Evolutionary conservation across 441 rosid genomes (phyloP).

Genomic region (Jatropha podagrica): DNA sequence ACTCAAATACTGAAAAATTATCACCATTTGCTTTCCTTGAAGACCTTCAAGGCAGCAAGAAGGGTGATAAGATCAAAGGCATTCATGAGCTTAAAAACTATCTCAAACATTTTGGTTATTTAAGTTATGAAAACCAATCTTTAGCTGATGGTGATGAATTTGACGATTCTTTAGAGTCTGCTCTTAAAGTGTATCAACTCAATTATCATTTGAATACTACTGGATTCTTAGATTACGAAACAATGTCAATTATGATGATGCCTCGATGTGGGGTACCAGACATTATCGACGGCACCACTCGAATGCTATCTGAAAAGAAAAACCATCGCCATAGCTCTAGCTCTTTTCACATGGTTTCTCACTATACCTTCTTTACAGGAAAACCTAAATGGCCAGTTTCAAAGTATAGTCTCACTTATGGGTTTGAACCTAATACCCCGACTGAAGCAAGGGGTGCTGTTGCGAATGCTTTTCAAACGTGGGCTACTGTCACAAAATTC

Average conservation of each 20-base stretch:
- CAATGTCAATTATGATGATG: slow-evolving; percentile 10
- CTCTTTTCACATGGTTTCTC: too few relatives aligned
- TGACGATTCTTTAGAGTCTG: slow-evolving; percentile 26
- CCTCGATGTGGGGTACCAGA: slow-evolving; percentile 33
- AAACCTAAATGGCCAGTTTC: too few relatives aligned
- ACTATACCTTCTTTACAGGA: too few relatives aligned
- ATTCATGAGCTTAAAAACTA: slow-evolving; percentile 24
- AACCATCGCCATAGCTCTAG: too few relatives aligned
- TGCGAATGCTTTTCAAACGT: slow-evolving; percentile 21
- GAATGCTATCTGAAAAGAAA: too few relatives aligned
- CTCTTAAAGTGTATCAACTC: slow-evolving; percentile 29
- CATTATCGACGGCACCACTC: too few relatives aligned
- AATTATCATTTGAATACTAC: slow-evolving; percentile 23
- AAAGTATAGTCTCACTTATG: too few relatives aligned
- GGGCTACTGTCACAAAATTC: slow-evolving; percentile 24
- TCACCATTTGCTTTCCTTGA: slow-evolving; percentile 22
- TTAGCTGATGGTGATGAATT: slow-evolving; percentile 18
- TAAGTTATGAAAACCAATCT: background rate
- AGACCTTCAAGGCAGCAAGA: slow-evolving; percentile 24
- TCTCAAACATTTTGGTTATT: slow-evolving; percentile 19
- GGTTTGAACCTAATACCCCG: background rate
- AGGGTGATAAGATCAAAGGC: slow-evolving; percentile 22
- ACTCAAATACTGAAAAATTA: background rate
- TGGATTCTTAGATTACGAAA: slow-evolving; percentile 21
- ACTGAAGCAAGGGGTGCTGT: slow-evolving; percentile 8